These are phyloP conservation scores for Solanum hybrid DNA, from an alignment of 305 asterid species.

Conservation along the genomic window DNA sequence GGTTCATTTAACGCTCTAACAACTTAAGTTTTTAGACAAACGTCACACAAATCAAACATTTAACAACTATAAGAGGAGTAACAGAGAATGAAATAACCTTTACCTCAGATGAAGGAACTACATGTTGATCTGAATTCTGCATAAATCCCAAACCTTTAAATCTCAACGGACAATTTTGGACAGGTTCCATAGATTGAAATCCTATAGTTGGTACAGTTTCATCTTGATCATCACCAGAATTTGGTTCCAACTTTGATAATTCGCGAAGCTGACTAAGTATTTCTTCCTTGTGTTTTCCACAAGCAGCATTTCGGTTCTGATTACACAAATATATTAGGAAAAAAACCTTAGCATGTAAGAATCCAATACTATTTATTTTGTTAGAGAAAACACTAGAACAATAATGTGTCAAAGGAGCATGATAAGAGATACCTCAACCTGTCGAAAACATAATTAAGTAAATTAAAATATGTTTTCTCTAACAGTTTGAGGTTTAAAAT, in stretches of 20 bases:
- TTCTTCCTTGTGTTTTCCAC: constrained; percentile 80
- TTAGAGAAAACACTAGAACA: neutral
- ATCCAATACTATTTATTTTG: neutral
- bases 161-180: constrained; percentile 14
- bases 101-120: constrained; percentile 49
- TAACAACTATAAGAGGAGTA: neutral
- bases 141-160: constrained; percentile 20
- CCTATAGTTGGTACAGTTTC: constrained; percentile 27
- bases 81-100: neutral
- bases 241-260: constrained; percentile 61
- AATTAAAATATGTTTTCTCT: neutral
- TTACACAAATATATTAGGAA: neutral
- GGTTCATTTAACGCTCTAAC: neutral
- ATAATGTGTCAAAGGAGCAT: neutral
- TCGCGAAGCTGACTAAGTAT: constrained; percentile 69
- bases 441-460: neutral
- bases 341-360: neutral
- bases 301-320: constrained; percentile 83
- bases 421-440: neutral
- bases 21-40: neutral
- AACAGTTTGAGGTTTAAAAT: neutral
- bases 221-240: constrained; percentile 33
- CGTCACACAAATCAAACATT: neutral
- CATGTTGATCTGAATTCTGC: constrained; percentile 22
- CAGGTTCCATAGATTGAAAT: constrained; percentile 27